Percentiles rank a stretch among this genome's conserved stretches.
These are phyloP conservation scores for Colletotrichum cordylinicola DNA, from an alignment of 2,329 filamentous ascomycete species.

Conservation along the genomic window DNA sequence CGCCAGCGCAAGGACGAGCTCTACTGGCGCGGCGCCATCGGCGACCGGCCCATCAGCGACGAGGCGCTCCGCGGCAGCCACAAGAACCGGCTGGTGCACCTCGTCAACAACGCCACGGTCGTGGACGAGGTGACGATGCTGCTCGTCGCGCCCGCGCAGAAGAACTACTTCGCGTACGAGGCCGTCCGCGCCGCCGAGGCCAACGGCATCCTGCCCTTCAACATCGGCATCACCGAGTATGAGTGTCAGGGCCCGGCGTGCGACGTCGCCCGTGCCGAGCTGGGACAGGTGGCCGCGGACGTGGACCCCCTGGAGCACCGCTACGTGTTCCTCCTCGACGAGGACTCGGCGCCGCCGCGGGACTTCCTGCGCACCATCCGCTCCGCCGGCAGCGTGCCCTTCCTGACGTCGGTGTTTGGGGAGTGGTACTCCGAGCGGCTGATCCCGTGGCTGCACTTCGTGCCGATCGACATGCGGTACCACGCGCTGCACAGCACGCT, in stretches of 20 bases:
- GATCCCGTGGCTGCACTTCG: constrained; percentile 80
- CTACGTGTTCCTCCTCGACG: constrained; percentile 77
- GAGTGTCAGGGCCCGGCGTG: constrained; percentile 61
- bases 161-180: constrained; percentile 57
- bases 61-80: constrained; percentile 71
- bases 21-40: constrained; percentile 78
- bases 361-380: constrained; percentile 68
- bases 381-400: constrained; percentile 67
- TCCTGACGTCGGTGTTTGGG: constrained; percentile 75
- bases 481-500: constrained; percentile 77
- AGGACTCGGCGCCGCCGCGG: constrained; percentile 68
- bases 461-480: constrained; percentile 76
- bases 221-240: constrained; percentile 64
- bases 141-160: constrained; percentile 48
- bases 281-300: constrained; percentile 46
- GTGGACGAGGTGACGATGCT: constrained; percentile 59
- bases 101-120: constrained; percentile 64
- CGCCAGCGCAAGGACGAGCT: constrained; percentile 67
- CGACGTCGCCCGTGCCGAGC: constrained; percentile 55
- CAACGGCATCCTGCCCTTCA: constrained; percentile 57
- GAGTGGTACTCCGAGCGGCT: constrained; percentile 82
- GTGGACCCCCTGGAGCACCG: constrained; percentile 69
- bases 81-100: constrained; percentile 73
- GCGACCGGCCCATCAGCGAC: constrained; percentile 55
- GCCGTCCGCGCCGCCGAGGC: constrained; percentile 58